These are phyloP conservation scores for Aureobasidium lini DNA, from an alignment of 2,329 filamentous ascomycete species.

Conservation along the genomic window DNA sequence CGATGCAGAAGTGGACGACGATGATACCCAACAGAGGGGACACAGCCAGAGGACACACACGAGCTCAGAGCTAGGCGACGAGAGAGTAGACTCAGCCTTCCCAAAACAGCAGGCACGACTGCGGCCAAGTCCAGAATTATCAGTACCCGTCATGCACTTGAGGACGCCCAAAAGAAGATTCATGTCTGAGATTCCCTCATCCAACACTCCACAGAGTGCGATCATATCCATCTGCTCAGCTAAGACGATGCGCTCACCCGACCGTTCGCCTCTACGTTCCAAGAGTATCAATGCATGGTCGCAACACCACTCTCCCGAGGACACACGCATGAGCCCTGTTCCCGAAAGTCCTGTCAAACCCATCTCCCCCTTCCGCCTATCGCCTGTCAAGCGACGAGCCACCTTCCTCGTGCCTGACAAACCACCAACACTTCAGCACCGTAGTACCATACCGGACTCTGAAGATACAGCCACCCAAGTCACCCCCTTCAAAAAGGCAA, in stretches of 20 bases:
- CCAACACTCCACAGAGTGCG: conserved; percentile 21
- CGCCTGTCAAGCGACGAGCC: neutral
- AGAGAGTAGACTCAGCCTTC: conserved; percentile 10
- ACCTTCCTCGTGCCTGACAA: neutral
- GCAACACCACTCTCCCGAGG: neutral
- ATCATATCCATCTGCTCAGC: conserved; percentile 18
- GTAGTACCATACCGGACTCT: conserved; percentile 7
- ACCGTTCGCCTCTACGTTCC: conserved; percentile 19
- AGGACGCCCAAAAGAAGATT: conserved; percentile 5
- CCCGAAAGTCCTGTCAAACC: conserved; percentile 5
- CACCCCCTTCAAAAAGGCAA: neutral
- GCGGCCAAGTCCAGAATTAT: conserved; percentile 9
- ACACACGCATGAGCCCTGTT: neutral
- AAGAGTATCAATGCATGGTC: conserved; percentile 12
- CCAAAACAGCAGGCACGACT: conserved; percentile 14
- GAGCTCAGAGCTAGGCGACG: neutral
- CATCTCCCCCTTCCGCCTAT: neutral
- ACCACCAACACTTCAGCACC: neutral
- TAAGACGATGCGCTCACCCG: neutral
- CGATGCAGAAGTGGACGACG: neutral
- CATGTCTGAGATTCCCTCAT: conserved; percentile 21
- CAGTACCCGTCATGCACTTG: neutral
- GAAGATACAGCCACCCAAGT: conserved; percentile 7
- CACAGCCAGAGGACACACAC: neutral
- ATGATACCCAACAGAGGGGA: neutral